Base-by-base conservation (phyloP, 2,329 filamentous ascomycete genomes). In the Coniochaeta sp. region DNA sequence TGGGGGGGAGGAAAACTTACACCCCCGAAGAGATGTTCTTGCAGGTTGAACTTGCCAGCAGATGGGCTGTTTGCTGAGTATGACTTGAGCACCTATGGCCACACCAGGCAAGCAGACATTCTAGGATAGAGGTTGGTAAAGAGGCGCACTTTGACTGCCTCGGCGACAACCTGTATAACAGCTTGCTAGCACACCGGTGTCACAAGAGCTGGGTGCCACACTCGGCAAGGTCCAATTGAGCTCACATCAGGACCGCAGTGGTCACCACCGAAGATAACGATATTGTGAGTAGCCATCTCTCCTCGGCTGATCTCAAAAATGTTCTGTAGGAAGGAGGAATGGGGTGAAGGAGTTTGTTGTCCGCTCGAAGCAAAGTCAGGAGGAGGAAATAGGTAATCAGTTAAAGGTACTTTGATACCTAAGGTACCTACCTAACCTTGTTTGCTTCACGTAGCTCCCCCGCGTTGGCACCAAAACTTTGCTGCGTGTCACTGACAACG, bases 11-110 rank as follows among this genome's bases (percentile, higher is more conserved):
- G 50, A 61, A 55, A 63, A 84, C 90, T 79, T 85, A 96, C 93
- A 70, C 95, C 93, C 70, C 95, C 93, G 61, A 99, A 84, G 61
- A 96, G 82, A 73, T 97, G 91, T 60, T 96, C 86, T 72, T 96
- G 85, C 69, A 97, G 89, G 73, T 95, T 91, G 79, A 98, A 96
- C 69, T 88, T 88, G 73, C 78, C 81, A 59, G 89, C 82, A 66
- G 87, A 84, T 60, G 87, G 82, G 71, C 85, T 87, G 67, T 80
- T 77, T 68, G 87, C 83, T 78, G 96, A 89, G 62, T 98, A 79
- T 5, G 89, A 82, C 72, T 88, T 89, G 71, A 98, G 83, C 66
- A 95, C 79, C 90, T 96, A 69, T 34, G 5, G 28, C 52, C 7
- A 24, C 28, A n/a, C 16, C 19, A 56, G 33, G 28, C 24, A 38